Percentiles rank a stretch among this genome's conserved stretches.
phyloP scores from a whole-genome alignment of 371 early-diverging fungal genomes.

The Mortierella sp. region DNA sequence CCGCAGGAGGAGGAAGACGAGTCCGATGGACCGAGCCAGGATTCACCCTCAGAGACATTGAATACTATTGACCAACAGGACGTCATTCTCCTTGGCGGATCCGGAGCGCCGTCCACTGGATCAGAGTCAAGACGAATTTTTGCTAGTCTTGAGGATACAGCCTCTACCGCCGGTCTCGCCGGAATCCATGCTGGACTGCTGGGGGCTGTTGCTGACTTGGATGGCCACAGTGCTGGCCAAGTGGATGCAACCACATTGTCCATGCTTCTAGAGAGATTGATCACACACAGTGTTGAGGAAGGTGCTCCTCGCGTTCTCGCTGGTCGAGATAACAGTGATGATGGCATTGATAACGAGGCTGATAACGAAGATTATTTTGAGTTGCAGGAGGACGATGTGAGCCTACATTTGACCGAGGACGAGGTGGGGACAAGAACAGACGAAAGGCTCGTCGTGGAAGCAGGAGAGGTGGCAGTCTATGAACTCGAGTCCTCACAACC shows the following conservation, averaged over 20 bases:
- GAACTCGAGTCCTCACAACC: neutral
- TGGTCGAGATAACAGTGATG: neutral
- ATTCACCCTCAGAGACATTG: neutral
- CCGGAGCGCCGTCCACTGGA: neutral
- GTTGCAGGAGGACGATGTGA: neutral
- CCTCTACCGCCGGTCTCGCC: neutral
- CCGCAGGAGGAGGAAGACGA: constrained; percentile 10
- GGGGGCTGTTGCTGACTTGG: neutral
- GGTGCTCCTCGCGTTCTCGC: neutral
- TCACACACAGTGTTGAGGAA: constrained; percentile 4
- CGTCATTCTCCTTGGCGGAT: neutral
- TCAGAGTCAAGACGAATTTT: constrained; percentile 6
- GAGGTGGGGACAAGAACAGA: neutral
- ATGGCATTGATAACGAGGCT: constrained; percentile 4
- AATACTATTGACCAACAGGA: neutral
- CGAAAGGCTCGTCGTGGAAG: too few relatives aligned
- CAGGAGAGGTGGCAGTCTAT: neutral
- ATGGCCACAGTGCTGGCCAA: constrained; percentile 3
- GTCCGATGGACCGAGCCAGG: neutral
- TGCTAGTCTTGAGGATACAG: constrained; percentile 1
- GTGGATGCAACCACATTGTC: constrained; percentile 26
- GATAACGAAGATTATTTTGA: neutral
- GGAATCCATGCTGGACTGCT: neutral
- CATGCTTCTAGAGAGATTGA: constrained; percentile 16
- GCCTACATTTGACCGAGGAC: neutral